Base-by-base conservation (phyloP, 192 early-diverging fungal species). In the Irineochytrium annulatum region DNA sequence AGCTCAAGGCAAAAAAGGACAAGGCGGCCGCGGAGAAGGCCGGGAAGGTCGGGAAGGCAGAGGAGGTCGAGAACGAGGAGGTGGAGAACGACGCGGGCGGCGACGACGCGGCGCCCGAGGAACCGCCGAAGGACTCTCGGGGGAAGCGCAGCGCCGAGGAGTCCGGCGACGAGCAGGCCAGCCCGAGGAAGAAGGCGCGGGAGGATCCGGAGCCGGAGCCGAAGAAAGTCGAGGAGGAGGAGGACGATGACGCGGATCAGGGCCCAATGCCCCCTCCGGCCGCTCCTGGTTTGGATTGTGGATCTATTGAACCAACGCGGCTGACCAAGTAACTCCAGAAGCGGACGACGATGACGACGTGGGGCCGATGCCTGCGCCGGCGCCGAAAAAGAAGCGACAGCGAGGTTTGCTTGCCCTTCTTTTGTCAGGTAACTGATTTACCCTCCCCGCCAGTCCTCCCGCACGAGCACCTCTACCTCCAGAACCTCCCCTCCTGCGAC, bases 401-500 rank as follows among this genome's bases (percentile, higher is more conserved):
- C 28, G 54, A 37, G 53, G 49, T 51, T 41, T 30, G 31, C 20
- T 55, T 32, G 24, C 24, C 46, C n/a, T 41, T 41, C 37, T 14
- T 20, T 8, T 24, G 11, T 8, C 46, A 8, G 6, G 17, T 22
- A 49, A 22, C 26, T 28, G 45, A 20, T 31, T 31, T 32, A 22
- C 43, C n/a, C 30, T 29, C 24, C 27, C 30, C 6, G 2, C 16
- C 37, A 60, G 64, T 63, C 30, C 58, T 79, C 0, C 34, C 46
- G 45, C 73, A 93, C 60, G 92, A 97, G 67, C 59, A 76, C 32
- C 75, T 90, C 32, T 91, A 85, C 56, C 74, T 99, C 17, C 83
- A 83, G 6, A 80, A 83, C 17, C 61, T 99, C n/a, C 94, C 95
- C n/a, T 77, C 68, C 41, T 80, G 89, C 28, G 87, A 93, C 59